A percentile compares a stretch with the other conserved stretches of the same genome.
Evolutionary conservation across 371 early-diverging fungal species (phyloP).

Genomic region (Rozella allomycis): DNA sequence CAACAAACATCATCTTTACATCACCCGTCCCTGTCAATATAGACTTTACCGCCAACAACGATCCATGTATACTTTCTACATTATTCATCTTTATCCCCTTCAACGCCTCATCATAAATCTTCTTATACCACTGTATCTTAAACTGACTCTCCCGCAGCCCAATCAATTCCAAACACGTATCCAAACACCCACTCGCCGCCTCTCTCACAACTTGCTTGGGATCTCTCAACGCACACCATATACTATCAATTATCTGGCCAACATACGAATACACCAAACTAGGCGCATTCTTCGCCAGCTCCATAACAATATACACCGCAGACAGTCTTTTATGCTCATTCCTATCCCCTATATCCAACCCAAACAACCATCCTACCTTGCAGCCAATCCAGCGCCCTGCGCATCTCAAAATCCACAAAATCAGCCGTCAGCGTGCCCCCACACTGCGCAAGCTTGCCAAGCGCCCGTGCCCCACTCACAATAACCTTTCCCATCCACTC

Average conservation of each 20-base stretch:
- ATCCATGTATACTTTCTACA: constrained; percentile 71
- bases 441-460: constrained; percentile 22
- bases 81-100: constrained; percentile 43
- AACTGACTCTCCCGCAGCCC: constrained; percentile 51
- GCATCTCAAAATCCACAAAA: constrained; percentile 65
- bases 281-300: constrained; percentile 57
- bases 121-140: constrained; percentile 44
- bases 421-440: constrained; percentile 59
- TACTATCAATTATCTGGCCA: constrained; percentile 55
- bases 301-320: constrained; percentile 63
- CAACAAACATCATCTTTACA: constrained; percentile 17
- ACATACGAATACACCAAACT: constrained; percentile 65
- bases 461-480: constrained; percentile 52
- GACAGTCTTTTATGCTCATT: constrained; percentile 58
- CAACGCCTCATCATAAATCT: constrained; percentile 63
- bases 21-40: constrained; percentile 57
- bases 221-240: constrained; percentile 74
- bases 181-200: constrained; percentile 67
- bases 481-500: constrained; percentile 38
- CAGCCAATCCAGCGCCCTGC: constrained; percentile 68
- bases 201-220: constrained; percentile 52
- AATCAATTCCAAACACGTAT: constrained; percentile 57
- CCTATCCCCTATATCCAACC: constrained; percentile 33
- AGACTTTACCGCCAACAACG: constrained; percentile 56
- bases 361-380: constrained; percentile 24